Base-by-base conservation (phyloP, 768 basidiomycete genomes). In the Pholiota microspora region DNA sequence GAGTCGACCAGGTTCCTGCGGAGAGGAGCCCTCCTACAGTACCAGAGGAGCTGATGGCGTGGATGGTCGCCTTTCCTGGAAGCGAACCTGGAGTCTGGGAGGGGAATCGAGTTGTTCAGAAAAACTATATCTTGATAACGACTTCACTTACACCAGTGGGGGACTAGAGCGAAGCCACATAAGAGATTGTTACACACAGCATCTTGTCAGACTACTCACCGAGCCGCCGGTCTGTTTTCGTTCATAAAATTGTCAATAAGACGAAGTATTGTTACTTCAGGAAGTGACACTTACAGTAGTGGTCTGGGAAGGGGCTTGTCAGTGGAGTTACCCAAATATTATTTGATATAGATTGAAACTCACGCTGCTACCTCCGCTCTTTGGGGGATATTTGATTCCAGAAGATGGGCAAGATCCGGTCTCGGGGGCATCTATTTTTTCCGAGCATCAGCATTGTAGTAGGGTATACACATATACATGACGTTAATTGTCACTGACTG, bases 371-470 rank as follows among this genome's bases (percentile, higher is more conserved):
- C 50, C 60, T 0, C 77, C 76, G 7, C 74, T 68, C 69, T 88
- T 89, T 0, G 77, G 79, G 21, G 76, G 77, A 62, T 88, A 90
- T 56, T 72, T 76, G 66, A 90, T 77, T 25, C 83, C 85, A 24
- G 64, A 71, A n/a, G 75, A 76, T 2, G 78, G 71, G 59, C 88
- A 88, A 18, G 77, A 69, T 8, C 80, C 78, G 13, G 69, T 56
- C 38, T 67, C 40, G 0, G 83, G 82, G 0, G 84, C 71, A 62
- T 78, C 86, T 88, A 32, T 29, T 23, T 15, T 6, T 42, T 16
- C 21, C 56, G 8, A 51, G 27, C 16, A 10, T 24, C 31, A 32
- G n/a, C 31, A n/a, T n/a, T n/a, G n/a, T n/a, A n/a, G n/a, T n/a
- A n/a, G n/a, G 27, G 31, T 2, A 18, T 49, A 46, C 5, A 13